A percentile compares a stretch with the other conserved stretches of the same genome.
Evolutionary conservation across 140 eudicot species (phyloP).

Genomic region (Anethum foeniculum): DNA sequence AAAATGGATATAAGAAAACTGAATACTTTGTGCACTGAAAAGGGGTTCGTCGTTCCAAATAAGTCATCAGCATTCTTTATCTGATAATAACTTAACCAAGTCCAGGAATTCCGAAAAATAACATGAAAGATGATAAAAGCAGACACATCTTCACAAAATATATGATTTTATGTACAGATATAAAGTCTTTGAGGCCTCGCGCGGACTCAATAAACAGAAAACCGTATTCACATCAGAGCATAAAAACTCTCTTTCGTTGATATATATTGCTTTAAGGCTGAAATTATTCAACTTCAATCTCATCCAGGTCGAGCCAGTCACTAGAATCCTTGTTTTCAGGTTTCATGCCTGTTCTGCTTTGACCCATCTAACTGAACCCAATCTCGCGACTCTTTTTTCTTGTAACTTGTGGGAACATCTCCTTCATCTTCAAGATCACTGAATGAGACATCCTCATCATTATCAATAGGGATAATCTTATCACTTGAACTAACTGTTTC

Average conservation of each 20-base stretch:
- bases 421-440: constrained; percentile 82
- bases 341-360: constrained; percentile 17
- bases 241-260: not conserved
- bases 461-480: constrained; percentile 32
- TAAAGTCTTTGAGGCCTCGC: not conserved
- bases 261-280: not conserved
- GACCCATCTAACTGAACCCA: constrained; percentile 45
- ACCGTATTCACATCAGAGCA: constrained; percentile 5
- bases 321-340: constrained; percentile 40
- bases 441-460: constrained; percentile 79
- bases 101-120: not conserved
- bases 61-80: not conserved
- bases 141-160: not conserved
- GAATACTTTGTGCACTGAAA: not conserved
- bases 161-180: constrained; percentile 3
- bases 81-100: constrained; percentile 1
- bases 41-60: not conserved
- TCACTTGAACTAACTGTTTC: constrained; percentile 35
- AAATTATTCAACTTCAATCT: constrained; percentile 54
- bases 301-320: constrained; percentile 87
- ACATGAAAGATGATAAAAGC: not conserved
- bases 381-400: constrained; percentile 46
- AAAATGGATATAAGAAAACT: not conserved
- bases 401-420: constrained; percentile 50
- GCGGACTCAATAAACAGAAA: not conserved